A percentile compares a stretch with the other conserved stretches of the same genome.
phyloP scores from a whole-genome alignment of 2,329 filamentous ascomycete species.

The Ophiosphaerella narmari region DNA sequence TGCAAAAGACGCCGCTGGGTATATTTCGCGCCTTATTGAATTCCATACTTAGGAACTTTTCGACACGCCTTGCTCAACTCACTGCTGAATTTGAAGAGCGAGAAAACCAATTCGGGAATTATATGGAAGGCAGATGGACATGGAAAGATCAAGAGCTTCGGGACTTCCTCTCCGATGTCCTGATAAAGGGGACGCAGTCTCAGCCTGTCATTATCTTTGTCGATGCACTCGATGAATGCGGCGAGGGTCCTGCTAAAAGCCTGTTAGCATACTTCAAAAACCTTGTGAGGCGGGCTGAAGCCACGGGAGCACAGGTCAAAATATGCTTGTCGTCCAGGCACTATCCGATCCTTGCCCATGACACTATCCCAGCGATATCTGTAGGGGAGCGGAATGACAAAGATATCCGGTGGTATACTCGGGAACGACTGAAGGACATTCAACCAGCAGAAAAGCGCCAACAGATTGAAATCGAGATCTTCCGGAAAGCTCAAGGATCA shows the following conservation, averaged over 20 bases:
- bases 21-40: constrained; percentile 21
- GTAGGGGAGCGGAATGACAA: constrained; percentile 35
- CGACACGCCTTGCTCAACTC: constrained; percentile 10
- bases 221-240: constrained; percentile 18
- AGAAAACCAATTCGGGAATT: constrained; percentile 13
- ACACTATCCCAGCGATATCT: constrained; percentile 35
- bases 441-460: constrained; percentile 5
- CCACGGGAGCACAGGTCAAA: constrained; percentile 15
- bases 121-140: constrained; percentile 10
- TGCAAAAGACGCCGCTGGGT: constrained; percentile 18
- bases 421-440: constrained; percentile 7
- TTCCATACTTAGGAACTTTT: constrained; percentile 9
- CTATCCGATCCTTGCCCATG: constrained; percentile 49
- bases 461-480: constrained; percentile 5
- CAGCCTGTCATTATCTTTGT: constrained; percentile 14
- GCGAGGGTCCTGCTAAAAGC: constrained; percentile 10
- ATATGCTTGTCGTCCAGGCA: constrained; percentile 56
- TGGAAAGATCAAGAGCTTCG: constrained; percentile 17
- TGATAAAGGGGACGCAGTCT: constrained; percentile 5
- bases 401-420: constrained; percentile 34
- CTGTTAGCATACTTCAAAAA: constrained; percentile 13
- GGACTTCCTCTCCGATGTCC: constrained; percentile 11
- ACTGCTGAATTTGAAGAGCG: constrained; percentile 9
- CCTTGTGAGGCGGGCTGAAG: constrained; percentile 10
- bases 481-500: constrained; percentile 1